Base-by-base conservation (phyloP, 805 yeast species). In the Ogataea henricii region DNA sequence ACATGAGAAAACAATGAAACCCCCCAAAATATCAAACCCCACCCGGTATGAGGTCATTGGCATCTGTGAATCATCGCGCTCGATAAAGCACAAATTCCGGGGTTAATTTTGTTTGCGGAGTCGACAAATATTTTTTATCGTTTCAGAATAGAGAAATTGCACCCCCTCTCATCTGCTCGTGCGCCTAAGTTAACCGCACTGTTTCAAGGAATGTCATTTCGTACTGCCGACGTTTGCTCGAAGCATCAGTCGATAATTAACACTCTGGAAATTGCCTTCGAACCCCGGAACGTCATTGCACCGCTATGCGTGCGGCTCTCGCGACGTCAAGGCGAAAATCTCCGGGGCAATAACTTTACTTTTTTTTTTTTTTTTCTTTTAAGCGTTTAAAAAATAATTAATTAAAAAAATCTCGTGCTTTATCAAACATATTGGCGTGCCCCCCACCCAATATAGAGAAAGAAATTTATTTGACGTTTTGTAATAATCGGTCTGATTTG, bases 401-500 rank as follows among this genome's bases (percentile, higher is more conserved):
- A 36, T n/a, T 4, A 23, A 21, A 7, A 20, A 6, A 22, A 22
- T 22, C 8, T 22, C 6, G 8, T 22, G 17, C 20, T 39, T 39
- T 39, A 26, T 39, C 42, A 26, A 39, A 39, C 33, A 25, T 38
- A 37, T 45, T 45, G 43, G 45, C 35, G 49, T 46, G 45, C 45
- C 49, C 49, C 49, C 45, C 38, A 44, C 38, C 42, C 36, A 21
- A 16, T n/a, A 42, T 29, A 43, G 38, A 35, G 35, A 40, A 36
- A 27, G 35, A 38, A 27, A 29, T 45, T 17, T 22, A 38, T 36
- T 30, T 44, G 36, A 35, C 33, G 29, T 40, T 45, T 12, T 40
- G 36, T 37, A 37, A 13, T 16, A 35, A 14, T 38, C 22, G 14
- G 18, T 32, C 34, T 4, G 17, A 16, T 25, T 14, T 27, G 30